Conservation (phyloP, 2,329 filamentous ascomycete species). For the Trichoderma simmonsii region DNA sequence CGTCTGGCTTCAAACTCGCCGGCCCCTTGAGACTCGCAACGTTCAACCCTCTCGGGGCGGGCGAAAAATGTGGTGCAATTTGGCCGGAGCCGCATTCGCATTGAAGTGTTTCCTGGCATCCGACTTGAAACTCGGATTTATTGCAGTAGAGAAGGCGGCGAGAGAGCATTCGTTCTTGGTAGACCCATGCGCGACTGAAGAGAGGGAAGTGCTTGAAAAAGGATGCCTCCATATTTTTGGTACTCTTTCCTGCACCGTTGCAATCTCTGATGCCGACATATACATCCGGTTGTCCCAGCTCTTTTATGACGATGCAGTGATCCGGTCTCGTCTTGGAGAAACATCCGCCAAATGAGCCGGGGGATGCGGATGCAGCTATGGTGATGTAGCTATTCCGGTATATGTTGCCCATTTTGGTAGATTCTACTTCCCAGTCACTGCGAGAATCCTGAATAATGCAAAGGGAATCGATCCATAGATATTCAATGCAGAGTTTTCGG, state of each 20-base stretch:
- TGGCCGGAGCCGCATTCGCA: background rate
- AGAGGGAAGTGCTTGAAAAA: background rate
- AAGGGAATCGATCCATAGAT: slow-evolving; percentile 1
- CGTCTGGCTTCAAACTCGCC: background rate
- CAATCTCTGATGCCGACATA: background rate
- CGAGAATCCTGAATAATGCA: slow-evolving; percentile 3
- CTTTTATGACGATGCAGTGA: background rate
- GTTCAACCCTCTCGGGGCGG: background rate
- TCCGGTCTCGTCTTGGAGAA: background rate
- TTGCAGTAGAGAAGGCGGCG: background rate
- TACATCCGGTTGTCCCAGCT: background rate
- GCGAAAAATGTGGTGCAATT: background rate
- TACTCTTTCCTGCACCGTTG: background rate
- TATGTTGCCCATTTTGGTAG: background rate
- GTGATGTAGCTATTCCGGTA: background rate
- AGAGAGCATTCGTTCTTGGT: background rate
- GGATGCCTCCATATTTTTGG: background rate
- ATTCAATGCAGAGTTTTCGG: background rate
- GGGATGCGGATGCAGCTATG: background rate
- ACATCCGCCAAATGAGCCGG: background rate
- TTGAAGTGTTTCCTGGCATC: background rate
- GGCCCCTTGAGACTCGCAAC: background rate
- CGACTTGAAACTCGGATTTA: background rate
- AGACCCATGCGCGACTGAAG: background rate
- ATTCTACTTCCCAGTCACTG: background rate